These are phyloP conservation scores for Fusarium sp. DNA, from an alignment of 2,329 filamentous ascomycete species.

Conservation along the genomic window DNA sequence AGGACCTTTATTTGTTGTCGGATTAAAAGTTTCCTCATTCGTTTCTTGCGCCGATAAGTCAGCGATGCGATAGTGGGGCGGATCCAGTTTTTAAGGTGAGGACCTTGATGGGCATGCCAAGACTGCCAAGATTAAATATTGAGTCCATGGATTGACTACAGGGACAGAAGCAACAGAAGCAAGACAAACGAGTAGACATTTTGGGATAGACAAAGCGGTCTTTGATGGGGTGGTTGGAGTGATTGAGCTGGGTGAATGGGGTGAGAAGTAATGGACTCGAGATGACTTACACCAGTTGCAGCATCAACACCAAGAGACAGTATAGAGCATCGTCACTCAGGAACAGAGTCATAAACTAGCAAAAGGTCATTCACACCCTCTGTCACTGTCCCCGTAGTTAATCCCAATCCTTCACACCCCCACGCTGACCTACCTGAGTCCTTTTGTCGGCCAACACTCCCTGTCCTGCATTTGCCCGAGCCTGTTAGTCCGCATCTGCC, in stretches of 20 bases:
- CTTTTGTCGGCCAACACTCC: constrained; percentile 3
- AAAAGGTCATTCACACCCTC: neutral
- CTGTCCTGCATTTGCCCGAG: neutral
- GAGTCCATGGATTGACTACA: constrained; percentile 1
- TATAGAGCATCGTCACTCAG: neutral
- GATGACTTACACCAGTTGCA: neutral
- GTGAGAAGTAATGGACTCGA: neutral
- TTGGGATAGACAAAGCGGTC: too few relatives aligned
- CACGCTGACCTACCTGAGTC: constrained; percentile 6
- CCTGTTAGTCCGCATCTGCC: neutral
- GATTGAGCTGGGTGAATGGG: accelerated
- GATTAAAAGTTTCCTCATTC: constrained; percentile 13
- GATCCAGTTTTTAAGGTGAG: constrained; percentile 40
- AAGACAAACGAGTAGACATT: neutral
- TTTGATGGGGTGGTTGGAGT: accelerated
- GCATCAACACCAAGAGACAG: neutral
- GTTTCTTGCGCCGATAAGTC: constrained; percentile 2
- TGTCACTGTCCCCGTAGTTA: neutral
- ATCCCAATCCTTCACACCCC: constrained; percentile 5
- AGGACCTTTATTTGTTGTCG: neutral
- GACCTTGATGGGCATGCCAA: constrained; percentile 44
- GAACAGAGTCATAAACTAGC: neutral
- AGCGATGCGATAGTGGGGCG: constrained; percentile 11
- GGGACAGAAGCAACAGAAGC: constrained; percentile 5
- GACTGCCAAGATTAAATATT: constrained; percentile 30